Base-by-base conservation (phyloP, 768 basidiomycete species). In the Rhodotorula diobovata region DNA sequence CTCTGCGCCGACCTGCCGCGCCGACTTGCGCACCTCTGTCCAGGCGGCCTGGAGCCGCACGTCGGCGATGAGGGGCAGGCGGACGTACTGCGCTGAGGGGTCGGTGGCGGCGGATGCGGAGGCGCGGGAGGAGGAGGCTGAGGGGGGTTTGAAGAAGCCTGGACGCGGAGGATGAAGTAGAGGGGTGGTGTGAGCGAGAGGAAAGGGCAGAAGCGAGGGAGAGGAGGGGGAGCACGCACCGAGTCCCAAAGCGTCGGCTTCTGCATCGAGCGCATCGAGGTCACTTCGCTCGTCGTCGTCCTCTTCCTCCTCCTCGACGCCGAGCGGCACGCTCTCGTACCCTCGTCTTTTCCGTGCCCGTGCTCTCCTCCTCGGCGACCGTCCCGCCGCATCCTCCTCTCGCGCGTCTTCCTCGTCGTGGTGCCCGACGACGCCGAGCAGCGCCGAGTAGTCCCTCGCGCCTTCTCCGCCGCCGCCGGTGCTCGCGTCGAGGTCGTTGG, bases 401-500 rank as follows among this genome's bases (percentile, higher is more conserved):
- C 30, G 12, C 35, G 51, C 43, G n/a, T 20, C 25, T 20, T 10
- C 46, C 9, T 39, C 55, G 18, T 28, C 51, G n/a, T n/a, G n/a
- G n/a, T n/a, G n/a, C 45, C 54, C 51, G 32, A 41, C 51, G 11
- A 57, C 35, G 23, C 67, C 67, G 25, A 68, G 45, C 28, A 68
- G 35, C 14, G 43, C 46, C 18, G 51, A 45, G 43, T 68, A 68
- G 54, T 68, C 67, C 18, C 67, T 39, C 28, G 53, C 53, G 6
- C 60, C 61, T 34, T 68, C 67, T 1, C 54, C 54, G 4, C 32
- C 35, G 5, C 54, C 54, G 4, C 32, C 35, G 20, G 50, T n/a
- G 37, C 61, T 62, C 25, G 67, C 61, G 55, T 68, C 67, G 37
- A 68, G 60, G 45, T 68, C 67, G 32, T 46, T 48, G 1, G 67